phyloP scores from a whole-genome alignment of 2,329 filamentous ascomycete species.

The Didymella segeticola region DNA sequence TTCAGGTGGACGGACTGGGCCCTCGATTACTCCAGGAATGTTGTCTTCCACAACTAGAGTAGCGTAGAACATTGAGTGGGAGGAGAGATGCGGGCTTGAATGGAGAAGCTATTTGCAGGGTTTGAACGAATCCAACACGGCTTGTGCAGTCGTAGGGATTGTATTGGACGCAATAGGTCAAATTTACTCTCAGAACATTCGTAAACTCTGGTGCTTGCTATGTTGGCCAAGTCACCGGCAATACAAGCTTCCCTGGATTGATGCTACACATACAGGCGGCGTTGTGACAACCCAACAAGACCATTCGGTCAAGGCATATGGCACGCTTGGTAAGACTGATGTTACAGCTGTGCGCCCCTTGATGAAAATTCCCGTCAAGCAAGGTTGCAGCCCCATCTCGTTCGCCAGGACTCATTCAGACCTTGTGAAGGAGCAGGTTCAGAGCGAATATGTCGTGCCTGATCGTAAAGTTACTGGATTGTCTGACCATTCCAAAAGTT shows the following conservation, averaged over 20 bases:
- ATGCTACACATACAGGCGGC: constrained; percentile 59
- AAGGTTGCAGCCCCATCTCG: constrained; percentile 57
- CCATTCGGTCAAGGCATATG: constrained; percentile 60
- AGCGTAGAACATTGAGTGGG: too few species aligned
- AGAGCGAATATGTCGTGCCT: constrained; percentile 58
- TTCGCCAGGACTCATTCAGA: constrained; percentile 57
- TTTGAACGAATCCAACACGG: too few species aligned
- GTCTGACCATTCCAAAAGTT: constrained; percentile 53
- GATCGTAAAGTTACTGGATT: constrained; percentile 56
- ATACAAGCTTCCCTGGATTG: constrained; percentile 55
- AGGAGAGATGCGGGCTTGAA: too few species aligned
- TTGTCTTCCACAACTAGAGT: too few species aligned
- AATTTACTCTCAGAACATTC: too few species aligned
- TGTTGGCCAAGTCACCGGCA: constrained; percentile 39
- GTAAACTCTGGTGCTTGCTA: too few species aligned
- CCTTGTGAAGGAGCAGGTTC: constrained; percentile 53
- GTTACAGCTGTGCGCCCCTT: constrained; percentile 54
- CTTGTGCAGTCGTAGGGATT: too few species aligned
- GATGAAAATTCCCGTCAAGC: constrained; percentile 57
- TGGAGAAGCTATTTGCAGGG: too few species aligned
- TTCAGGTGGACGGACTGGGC: too few species aligned
- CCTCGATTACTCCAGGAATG: too few species aligned
- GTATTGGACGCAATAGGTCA: too few species aligned
- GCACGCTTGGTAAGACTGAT: constrained; percentile 54
- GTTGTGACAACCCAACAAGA: constrained; percentile 57